Evolutionary conservation across 228 moss, liverwort and hornwort species (phyloP).

Genomic region (Sphagnum fallax): DNA sequence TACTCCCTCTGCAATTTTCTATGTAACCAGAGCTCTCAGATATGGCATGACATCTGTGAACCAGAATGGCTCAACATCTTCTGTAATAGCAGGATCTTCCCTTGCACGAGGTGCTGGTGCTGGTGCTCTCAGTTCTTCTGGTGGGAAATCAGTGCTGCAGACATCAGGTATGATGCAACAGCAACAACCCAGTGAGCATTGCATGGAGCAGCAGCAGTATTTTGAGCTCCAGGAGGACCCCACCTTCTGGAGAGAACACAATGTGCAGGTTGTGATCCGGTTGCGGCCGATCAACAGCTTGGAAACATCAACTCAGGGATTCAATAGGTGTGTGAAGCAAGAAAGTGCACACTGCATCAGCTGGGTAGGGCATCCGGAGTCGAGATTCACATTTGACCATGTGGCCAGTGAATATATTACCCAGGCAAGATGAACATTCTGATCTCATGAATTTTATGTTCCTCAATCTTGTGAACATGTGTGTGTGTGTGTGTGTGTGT

Average conservation of each 20-base stretch:
- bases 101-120: conserved; percentile 32
- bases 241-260: conserved; percentile 83
- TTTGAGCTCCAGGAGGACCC: conserved; percentile 81
- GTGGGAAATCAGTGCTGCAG: conserved; percentile 15
- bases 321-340: conserved; percentile 70
- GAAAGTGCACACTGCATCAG: conserved; percentile 82
- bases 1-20: no score
- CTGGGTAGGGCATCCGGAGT: conserved; percentile 91
- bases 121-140: conserved; percentile 3
- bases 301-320: conserved; percentile 67
- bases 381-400: conserved; percentile 94
- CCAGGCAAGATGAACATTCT: conserved; percentile 38
- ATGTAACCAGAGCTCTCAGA: conserved; percentile 68
- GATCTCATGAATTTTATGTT: neutral
- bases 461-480: neutral
- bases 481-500: no score
- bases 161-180: conserved; percentile 1
- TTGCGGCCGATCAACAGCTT: conserved; percentile 71
- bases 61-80: conserved; percentile 5
- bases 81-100: conserved; percentile 24
- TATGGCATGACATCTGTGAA: conserved; percentile 53
- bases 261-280: conserved; percentile 91
- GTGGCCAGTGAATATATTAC: conserved; percentile 84
- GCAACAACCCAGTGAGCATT: conserved; percentile 21
- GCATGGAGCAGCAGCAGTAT: conserved; percentile 26